These are phyloP conservation scores for Gossypioides kirkii DNA, from an alignment of 345 rosid species.

Conservation along the genomic window DNA sequence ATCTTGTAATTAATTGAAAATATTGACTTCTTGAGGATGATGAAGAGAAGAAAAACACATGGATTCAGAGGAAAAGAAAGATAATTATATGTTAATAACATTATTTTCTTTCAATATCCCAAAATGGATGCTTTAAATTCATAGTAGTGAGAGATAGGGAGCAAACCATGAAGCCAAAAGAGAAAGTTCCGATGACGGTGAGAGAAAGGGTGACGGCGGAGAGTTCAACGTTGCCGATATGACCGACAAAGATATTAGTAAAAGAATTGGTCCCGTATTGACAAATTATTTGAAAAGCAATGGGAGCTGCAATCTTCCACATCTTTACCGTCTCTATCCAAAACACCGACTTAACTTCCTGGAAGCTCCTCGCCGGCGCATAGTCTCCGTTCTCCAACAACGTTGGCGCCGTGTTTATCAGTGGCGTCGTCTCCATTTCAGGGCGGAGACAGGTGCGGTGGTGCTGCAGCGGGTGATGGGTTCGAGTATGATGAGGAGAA, in stretches of 20 bases:
- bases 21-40: not conserved
- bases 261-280: constrained; percentile 38
- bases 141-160: not conserved
- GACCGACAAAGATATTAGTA: constrained; percentile 46
- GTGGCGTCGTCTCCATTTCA: constrained; percentile 6
- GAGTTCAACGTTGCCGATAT: constrained; percentile 46
- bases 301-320: constrained; percentile 46
- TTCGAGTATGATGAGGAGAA: not conserved
- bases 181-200: constrained; percentile 44
- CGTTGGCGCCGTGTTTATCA: not conserved
- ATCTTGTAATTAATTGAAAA: not conserved
- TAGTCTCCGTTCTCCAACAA: constrained; percentile 32
- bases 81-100: not conserved
- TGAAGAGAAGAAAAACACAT: not conserved
- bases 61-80: not conserved
- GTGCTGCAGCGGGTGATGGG: not conserved
- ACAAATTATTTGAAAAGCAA: constrained; percentile 35
- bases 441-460: not conserved
- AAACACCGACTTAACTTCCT: constrained; percentile 29
- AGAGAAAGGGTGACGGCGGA: constrained; percentile 43
- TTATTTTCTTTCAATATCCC: not conserved
- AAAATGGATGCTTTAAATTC: not conserved
- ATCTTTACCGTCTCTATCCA: constrained; percentile 41
- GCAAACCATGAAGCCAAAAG: constrained; percentile 51
- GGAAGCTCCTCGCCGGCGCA: constrained; percentile 24